Evolutionary conservation across 371 early-diverging fungal species (phyloP).

Genomic region (Coemansia sp.): DNA sequence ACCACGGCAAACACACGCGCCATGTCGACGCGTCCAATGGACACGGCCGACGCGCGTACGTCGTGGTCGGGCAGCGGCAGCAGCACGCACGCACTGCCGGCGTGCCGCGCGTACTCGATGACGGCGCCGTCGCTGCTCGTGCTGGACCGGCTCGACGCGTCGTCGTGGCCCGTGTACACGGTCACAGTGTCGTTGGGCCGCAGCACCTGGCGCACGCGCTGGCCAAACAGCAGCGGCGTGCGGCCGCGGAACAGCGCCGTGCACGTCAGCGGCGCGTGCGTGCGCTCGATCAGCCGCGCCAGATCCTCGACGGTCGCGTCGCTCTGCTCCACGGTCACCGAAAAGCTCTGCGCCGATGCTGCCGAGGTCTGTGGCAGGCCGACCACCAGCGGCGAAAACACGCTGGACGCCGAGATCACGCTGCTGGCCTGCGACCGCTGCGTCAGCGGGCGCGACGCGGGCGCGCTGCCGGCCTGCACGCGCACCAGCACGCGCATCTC

Average conservation of each 20-base stretch:
- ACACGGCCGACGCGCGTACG: slow-evolving; percentile 4
- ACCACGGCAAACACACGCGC: slow-evolving; percentile 14
- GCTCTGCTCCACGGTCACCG: neutral
- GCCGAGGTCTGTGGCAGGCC: neutral
- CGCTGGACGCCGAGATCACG: slow-evolving; percentile 2
- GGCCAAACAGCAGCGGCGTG: slow-evolving; percentile 29
- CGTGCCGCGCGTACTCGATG: slow-evolving; percentile 4
- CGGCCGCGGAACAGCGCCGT: slow-evolving; percentile 35
- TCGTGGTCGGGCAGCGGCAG: slow-evolving; percentile 14
- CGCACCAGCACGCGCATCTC: slow-evolving; percentile 6
- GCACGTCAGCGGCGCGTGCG: slow-evolving; percentile 14
- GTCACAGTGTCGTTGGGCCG: slow-evolving; percentile 19
- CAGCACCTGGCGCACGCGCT: slow-evolving; percentile 27
- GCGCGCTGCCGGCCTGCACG: slow-evolving; percentile 3
- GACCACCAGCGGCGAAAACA: slow-evolving; percentile 11
- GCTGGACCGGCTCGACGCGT: neutral
- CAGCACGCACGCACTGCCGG: slow-evolving; percentile 14
- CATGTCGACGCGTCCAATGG: slow-evolving; percentile 24
- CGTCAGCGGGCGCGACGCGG: slow-evolving; percentile 1
- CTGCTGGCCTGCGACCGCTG: slow-evolving; percentile 17
- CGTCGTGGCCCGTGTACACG: slow-evolving; percentile 17
- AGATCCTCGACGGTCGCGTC: slow-evolving; percentile 31
- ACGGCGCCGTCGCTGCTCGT: slow-evolving; percentile 6
- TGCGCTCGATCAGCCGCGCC: slow-evolving; percentile 29
- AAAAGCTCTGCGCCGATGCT: neutral